phyloP scores from a whole-genome alignment of 345 rosid genomes.

The Salix udensis region DNA sequence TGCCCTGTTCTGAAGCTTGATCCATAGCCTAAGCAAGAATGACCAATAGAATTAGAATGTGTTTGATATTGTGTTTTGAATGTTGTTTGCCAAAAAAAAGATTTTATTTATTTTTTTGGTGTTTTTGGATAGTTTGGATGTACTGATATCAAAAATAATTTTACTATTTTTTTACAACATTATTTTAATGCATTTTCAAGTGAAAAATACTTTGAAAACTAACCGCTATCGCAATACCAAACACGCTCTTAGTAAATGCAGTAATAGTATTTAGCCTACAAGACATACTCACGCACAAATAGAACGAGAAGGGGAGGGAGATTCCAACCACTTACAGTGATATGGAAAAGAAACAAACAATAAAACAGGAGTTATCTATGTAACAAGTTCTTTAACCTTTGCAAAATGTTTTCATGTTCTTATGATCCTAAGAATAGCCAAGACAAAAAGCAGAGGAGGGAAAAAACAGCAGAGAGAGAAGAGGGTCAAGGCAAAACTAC shows the following conservation, averaged over 20 bases:
- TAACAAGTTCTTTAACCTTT: too few relatives aligned
- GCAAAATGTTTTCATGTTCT: neutral
- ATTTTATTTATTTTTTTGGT: too few relatives aligned
- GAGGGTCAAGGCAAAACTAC: constrained; percentile 30
- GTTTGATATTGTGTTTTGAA: too few relatives aligned
- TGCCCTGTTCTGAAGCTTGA: constrained; percentile 61
- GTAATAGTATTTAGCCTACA: neutral
- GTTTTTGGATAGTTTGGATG: too few relatives aligned
- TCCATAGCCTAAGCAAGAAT: constrained; percentile 70
- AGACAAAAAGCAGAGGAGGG: neutral
- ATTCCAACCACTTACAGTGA: neutral
- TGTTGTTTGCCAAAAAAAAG: too few relatives aligned
- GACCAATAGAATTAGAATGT: neutral
- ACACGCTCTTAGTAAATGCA: neutral
- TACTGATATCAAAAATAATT: too few relatives aligned
- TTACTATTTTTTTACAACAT: too few relatives aligned
- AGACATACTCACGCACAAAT: neutral
- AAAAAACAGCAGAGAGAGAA: neutral
- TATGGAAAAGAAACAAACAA: too few relatives aligned
- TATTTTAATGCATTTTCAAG: too few relatives aligned
- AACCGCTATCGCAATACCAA: too few relatives aligned
- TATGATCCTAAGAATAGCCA: neutral
- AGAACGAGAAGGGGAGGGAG: neutral
- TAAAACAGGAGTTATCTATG: too few relatives aligned
- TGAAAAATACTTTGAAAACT: too few relatives aligned